Evolutionary conservation across 2,329 filamentous ascomycete genomes (phyloP).

Genomic region (Pseudogymnoascus sp.): DNA sequence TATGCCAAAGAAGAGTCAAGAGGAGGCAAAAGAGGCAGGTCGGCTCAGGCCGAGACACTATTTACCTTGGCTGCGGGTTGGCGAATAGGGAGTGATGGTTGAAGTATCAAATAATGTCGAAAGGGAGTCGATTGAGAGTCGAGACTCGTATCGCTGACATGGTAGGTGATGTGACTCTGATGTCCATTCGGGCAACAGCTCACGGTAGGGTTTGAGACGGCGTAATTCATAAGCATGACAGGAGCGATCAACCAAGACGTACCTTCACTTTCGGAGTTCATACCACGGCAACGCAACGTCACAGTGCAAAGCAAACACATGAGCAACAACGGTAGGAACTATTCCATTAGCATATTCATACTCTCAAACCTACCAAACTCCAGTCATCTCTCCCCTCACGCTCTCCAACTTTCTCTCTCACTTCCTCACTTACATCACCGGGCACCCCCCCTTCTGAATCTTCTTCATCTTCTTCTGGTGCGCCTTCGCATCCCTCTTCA

Average conservation of each 20-base stretch:
- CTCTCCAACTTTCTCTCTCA: neutral
- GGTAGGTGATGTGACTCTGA: neutral
- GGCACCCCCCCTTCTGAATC: neutral
- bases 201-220: neutral
- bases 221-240: neutral
- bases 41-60: neutral
- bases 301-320: neutral
- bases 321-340: neutral
- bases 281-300: neutral
- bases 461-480: neutral
- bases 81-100: neutral
- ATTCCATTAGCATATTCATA: neutral
- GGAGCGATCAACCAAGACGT: neutral
- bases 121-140: neutral
- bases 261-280: neutral
- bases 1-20: neutral
- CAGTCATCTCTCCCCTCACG: neutral
- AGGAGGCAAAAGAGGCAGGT: neutral
- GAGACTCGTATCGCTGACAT: neutral
- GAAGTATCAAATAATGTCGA: neutral
- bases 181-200: neutral
- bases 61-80: neutral
- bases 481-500: neutral
- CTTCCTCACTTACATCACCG: neutral
- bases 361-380: constrained; percentile 21